Base-by-base conservation (phyloP, 176 grass and related monocot species). In the Ensete ventricosum region DNA sequence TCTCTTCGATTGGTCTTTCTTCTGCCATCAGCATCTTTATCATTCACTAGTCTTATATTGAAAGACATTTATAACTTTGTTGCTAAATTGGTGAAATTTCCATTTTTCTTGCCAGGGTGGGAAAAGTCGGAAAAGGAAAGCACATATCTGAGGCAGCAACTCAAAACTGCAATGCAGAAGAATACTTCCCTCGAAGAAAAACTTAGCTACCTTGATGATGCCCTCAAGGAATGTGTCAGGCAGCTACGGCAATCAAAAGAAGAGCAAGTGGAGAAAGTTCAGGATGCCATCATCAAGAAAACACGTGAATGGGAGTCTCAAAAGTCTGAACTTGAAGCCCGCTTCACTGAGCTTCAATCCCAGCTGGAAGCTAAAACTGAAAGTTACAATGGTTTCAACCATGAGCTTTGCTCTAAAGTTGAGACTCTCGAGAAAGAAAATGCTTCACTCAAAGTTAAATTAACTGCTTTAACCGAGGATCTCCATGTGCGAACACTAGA, bases 141-240 rank as follows among this genome's bases (percentile, higher is more conserved):
- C 43, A n/a, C 55, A 43, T 29, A 53, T 60, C 53, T 75, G 22
- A 75, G 59, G 54, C 73, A 60, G 54, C 54, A 75, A 17, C 73
- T 75, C 4, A 58, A 75, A 75, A 16, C 54, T 20, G 54, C 73
- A 60, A 75, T 11, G 16, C 54, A 75, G 54, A 75, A 60, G 55
- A 75, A 75, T 10, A 43, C 54, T 59, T 55, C 25, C 16, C 73
- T 75, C 49, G 73, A 75, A 59, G 53, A 75, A 48, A 75, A 54
- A 43, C 53, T 75, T 75, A 54, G 73, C 55, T 54, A 75, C 26
- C 50, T 75, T 75, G 73, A 75, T 75, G 73, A 55, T 60, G 73
- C 73, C 26, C 73, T 75, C 9, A 75, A 75, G 27, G 73, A 75
- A 60, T 75, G 73, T 12, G 73, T 75, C 9, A 58, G 73, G 16